These are phyloP conservation scores for Solanum pinnatisectum DNA, from an alignment of 257 asterid genomes.

Conservation along the genomic window DNA sequence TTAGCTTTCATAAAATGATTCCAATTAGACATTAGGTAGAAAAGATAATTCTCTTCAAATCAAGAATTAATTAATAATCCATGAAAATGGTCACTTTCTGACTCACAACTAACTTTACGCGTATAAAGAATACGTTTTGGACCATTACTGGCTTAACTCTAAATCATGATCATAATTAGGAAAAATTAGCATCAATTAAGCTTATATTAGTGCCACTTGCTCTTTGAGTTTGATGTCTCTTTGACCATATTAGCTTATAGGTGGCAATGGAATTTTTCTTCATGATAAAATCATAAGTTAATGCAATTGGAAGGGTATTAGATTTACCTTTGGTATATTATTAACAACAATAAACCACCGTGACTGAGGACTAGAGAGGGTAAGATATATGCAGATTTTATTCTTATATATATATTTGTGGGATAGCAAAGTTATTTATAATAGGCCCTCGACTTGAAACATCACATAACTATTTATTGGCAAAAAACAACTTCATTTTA, in stretches of 20 bases:
- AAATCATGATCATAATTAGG: not conserved
- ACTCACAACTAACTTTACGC: not conserved
- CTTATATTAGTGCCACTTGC: not conserved
- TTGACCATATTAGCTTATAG: not conserved
- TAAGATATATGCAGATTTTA: too few species aligned
- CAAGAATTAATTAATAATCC: not conserved
- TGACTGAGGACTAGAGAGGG: too few species aligned
- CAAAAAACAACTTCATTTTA: too few species aligned
- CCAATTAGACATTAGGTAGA: not conserved
- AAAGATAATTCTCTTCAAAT: not conserved
- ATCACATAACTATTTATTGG: too few species aligned
- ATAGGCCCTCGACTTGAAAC: not conserved
- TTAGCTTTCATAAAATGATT: not conserved
- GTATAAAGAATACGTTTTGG: not conserved
- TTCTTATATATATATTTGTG: too few species aligned
- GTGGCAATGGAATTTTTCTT: not conserved
- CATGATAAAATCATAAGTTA: not conserved
- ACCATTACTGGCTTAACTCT: not conserved
- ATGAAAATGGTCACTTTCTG: not conserved
- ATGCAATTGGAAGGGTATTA: not conserved
- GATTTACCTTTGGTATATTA: not conserved
- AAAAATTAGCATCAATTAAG: not conserved
- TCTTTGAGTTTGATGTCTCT: not conserved
- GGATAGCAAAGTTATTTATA: too few species aligned
- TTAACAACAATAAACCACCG: too few species aligned